A percentile compares a stretch with the other conserved stretches of the same genome.
These are phyloP conservation scores for Chrysoporthe austroafricana DNA, from an alignment of 2,329 filamentous ascomycete species.

Conservation along the genomic window DNA sequence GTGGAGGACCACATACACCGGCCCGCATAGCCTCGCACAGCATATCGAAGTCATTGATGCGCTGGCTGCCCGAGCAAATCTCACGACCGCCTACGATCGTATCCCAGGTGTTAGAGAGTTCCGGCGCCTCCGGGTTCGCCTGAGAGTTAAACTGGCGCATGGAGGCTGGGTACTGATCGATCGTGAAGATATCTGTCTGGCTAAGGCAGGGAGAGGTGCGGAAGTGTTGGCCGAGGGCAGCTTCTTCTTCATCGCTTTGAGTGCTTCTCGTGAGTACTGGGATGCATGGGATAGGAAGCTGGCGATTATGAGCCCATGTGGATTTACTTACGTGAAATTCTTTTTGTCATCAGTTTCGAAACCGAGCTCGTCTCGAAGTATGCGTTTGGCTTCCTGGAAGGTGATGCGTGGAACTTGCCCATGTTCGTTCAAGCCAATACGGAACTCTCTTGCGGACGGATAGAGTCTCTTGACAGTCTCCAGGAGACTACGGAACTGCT, in stretches of 20 bases:
- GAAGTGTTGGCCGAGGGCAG: neutral
- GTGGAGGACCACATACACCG: slow-evolving; percentile 55
- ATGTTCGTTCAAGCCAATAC: neutral
- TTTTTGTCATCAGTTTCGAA: neutral
- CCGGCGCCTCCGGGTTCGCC: slow-evolving; percentile 66
- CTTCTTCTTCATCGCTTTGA: slow-evolving; percentile 79
- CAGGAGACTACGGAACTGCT: neutral
- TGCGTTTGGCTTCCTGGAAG: neutral
- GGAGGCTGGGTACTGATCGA: slow-evolving; percentile 87
- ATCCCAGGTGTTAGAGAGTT: slow-evolving; percentile 68
- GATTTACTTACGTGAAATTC: neutral
- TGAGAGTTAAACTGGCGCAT: slow-evolving; percentile 89
- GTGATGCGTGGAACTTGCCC: slow-evolving; percentile 1
- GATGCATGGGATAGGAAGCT: slow-evolving; percentile 57
- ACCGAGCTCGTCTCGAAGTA: neutral
- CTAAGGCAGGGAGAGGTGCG: slow-evolving; percentile 45
- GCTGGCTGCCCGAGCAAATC: slow-evolving; percentile 84
- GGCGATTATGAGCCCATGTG: neutral
- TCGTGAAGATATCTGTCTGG: slow-evolving; percentile 88
- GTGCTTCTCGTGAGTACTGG: slow-evolving; percentile 77
- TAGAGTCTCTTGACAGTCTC: neutral
- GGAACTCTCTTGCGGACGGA: neutral
- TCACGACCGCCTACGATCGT: slow-evolving; percentile 90
- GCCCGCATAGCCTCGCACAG: slow-evolving; percentile 74
- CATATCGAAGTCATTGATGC: slow-evolving; percentile 76